phyloP scores from a whole-genome alignment of 1,139 yeast species.

The Suhomyces chickasaworum region DNA sequence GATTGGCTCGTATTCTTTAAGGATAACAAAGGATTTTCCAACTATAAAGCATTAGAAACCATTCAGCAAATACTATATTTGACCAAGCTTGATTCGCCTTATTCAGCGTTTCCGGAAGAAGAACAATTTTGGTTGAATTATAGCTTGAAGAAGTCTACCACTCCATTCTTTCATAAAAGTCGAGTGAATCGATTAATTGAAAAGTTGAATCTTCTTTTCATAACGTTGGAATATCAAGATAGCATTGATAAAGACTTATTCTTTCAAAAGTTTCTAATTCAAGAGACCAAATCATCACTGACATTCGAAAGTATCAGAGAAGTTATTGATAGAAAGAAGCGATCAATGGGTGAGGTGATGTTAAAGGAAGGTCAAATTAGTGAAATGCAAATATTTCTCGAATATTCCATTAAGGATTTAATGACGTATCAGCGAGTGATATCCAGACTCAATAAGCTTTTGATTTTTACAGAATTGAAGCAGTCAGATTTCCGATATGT shows the following conservation, averaged over 20 bases:
- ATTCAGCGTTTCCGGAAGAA: constrained; percentile 41
- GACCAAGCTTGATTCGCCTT: constrained; percentile 38
- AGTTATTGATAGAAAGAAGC: constrained; percentile 24
- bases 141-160: constrained; percentile 28
- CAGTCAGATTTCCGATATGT: constrained; percentile 40
- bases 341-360: constrained; percentile 27
- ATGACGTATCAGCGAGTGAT: constrained; percentile 32
- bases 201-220: constrained; percentile 49
- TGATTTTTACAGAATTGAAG: constrained; percentile 48
- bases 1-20: constrained; percentile 40
- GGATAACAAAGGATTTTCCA: constrained; percentile 21
- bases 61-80: constrained; percentile 39
- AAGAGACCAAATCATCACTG: constrained; percentile 26
- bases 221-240: constrained; percentile 35
- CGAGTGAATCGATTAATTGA: constrained; percentile 52
- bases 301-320: constrained; percentile 37
- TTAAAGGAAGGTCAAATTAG: constrained; percentile 31
- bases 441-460: constrained; percentile 44
- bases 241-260: constrained; percentile 29
- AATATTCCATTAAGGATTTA: constrained; percentile 54
- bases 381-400: constrained; percentile 59
- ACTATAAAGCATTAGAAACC: constrained; percentile 39
- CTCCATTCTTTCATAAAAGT: constrained; percentile 37
- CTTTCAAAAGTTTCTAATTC: constrained; percentile 45
- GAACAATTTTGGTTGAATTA: constrained; percentile 42